phyloP scores from a whole-genome alignment of 371 early-diverging fungal species.

The Zancudomyces culisetae region DNA sequence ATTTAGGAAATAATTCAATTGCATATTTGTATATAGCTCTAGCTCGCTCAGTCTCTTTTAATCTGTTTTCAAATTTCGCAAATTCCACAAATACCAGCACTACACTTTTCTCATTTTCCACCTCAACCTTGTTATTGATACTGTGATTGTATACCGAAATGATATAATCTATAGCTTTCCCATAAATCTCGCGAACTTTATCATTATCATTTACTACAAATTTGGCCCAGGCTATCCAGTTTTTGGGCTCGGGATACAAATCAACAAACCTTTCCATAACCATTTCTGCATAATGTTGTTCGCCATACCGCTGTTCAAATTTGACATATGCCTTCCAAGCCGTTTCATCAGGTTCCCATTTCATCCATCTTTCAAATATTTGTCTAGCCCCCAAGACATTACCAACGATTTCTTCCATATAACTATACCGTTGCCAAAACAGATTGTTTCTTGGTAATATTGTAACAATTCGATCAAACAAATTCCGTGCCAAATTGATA shows the following conservation, averaged over 20 bases:
- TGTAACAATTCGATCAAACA: conserved; percentile 79
- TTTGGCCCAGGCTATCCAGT: conserved; percentile 86
- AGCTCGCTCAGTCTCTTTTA: conserved; percentile 81
- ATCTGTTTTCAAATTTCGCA: conserved; percentile 82
- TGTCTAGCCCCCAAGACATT: conserved; percentile 76
- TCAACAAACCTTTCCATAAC: conserved; percentile 72
- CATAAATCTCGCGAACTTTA: conserved; percentile 63
- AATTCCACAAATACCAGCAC: conserved; percentile 80
- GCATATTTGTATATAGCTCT: conserved; percentile 90
- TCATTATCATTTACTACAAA: conserved; percentile 76
- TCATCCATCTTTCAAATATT: conserved; percentile 96
- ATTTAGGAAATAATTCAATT: conserved; percentile 57
- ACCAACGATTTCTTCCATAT: conserved; percentile 91
- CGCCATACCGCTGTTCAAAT: conserved; percentile 76
- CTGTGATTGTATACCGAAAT: too few relatives aligned
- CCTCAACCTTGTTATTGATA: too few relatives aligned
- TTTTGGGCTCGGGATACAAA: conserved; percentile 78
- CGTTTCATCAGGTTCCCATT: conserved; percentile 84
- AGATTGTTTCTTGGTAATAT: conserved; percentile 81
- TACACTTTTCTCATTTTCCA: conserved; percentile 76
- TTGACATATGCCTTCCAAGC: conserved; percentile 90
- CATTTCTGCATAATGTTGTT: conserved; percentile 58
- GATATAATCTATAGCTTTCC: conserved; percentile 73
- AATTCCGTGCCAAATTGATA: conserved; percentile 78
- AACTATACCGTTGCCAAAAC: conserved; percentile 95